Conservation (phyloP, 2,329 filamentous ascomycete genomes). For the Chaetomium sp. region DNA sequence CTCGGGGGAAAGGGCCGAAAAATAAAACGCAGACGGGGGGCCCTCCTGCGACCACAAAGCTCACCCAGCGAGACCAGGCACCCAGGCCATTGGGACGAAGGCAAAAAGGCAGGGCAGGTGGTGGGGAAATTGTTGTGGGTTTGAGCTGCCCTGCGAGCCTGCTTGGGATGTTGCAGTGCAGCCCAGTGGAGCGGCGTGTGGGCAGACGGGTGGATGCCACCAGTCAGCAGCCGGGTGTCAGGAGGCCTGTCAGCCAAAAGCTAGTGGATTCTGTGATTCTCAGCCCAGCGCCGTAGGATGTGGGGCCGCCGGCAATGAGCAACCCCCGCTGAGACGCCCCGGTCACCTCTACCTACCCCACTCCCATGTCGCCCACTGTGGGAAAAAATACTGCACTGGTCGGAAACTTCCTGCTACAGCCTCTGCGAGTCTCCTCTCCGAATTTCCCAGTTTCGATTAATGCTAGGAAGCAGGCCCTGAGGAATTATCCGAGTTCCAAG, state of each 20-base stretch:
- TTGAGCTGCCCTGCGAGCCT: neutral
- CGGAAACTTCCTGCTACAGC: too few species aligned
- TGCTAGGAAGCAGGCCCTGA: too few species aligned
- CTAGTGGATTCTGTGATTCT: neutral
- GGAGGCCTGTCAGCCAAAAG: constrained; percentile 4
- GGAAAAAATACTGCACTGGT: too few species aligned
- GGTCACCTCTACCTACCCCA: too few species aligned
- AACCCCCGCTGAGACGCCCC: too few species aligned
- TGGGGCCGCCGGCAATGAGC: constrained; percentile 7
- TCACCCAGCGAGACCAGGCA: neutral
- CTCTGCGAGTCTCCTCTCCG: too few species aligned
- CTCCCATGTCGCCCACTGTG: too few species aligned
- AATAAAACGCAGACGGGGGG: neutral
- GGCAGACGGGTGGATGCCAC: too few species aligned
- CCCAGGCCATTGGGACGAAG: constrained; percentile 10
- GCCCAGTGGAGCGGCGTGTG: neutral
- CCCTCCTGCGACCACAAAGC: constrained; percentile 2
- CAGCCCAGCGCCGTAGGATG: constrained; percentile 9
- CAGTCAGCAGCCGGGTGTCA: neutral
- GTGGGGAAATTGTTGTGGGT: neutral
- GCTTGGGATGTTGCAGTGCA: neutral
- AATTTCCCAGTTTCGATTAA: too few species aligned
- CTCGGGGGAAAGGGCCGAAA: neutral
- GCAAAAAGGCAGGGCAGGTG: neutral
- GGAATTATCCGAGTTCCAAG: too few species aligned